Evolutionary conservation across 2,329 filamentous ascomycete species (phyloP), one percentile per base, ranked within the genome.

Genomic region (Paraconiothyrium brasiliense): DNA sequence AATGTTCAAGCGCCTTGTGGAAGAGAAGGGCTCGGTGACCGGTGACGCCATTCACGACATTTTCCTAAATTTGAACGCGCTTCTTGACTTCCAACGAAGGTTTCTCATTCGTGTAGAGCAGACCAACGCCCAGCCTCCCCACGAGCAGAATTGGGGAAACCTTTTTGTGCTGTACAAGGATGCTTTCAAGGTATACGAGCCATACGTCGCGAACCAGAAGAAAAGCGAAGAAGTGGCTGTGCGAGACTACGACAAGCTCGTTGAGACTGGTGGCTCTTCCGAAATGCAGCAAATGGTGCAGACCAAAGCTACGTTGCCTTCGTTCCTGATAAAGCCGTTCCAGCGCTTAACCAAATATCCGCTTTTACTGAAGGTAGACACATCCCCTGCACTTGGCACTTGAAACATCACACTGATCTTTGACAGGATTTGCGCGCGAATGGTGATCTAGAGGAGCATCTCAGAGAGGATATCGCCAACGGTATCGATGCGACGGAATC

Each of bases 91-190:
- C 76, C 94, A 98, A 76, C 90, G 96, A 65, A 89, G 94, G 32
- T 98, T 99, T 73, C 84, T 99, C 51, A 98, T 99, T 72, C 90
- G 93, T 58, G 92, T 99, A 65, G 95, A 99, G 81, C 96, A 96
- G 32, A 96, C 94, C 41, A 97, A 98, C 73, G 93, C 92, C 3
- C 87, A 93, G 80, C 86, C 92, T 0, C 85, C 90, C 63, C 81
- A 86, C 4, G 84, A 87, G 63, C 95, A 99, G 77, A 91, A 94
- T 76, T 99, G 95, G 95, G 95, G 95, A n/a, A 85, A 89, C n/a
- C 87, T 96, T 0, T 98, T 98, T 75, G 86, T 91, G 14, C 84
- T 89, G 14, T 93, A 94, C 75, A 92, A 95, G 76, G 92, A 95
- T 61, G 88, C 89, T 0, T 97, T 99, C 78, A 89, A 90, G 64